Base-by-base conservation (phyloP, 192 early-diverging fungal genomes). In the Coemansia sp. region DNA sequence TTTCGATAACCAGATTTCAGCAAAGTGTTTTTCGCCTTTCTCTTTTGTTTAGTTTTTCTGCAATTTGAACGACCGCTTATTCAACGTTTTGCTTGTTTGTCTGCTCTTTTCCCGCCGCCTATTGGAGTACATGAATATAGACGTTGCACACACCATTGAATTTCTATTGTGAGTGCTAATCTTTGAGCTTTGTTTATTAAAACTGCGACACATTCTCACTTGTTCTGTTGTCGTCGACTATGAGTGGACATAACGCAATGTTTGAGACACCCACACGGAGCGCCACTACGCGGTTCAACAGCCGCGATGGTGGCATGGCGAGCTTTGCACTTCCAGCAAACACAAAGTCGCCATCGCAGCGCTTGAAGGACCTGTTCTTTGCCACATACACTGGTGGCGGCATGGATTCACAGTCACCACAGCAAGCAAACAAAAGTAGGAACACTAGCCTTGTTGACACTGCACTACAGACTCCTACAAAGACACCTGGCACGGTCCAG, bases 351-450 rank as follows among this genome's bases (percentile, higher is more conserved):
- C 75, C 75, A 6, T 78, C 75, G 29, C 75, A 68, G 55, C 69
- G 75, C 9, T 58, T 78, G 4, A 78, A 71, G 38, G 69, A 78
- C 38, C 54, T 78, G 49, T 78, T 78, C 40, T 78, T 78, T 48
- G 69, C 75, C 3, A 68, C 75, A 22, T 78, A 78, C 38, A 78
- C 75, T 5, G 67, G 62, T 42, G 68, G 74, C 16, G 47, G 35
- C 7, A 14, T n/a, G 25, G 52, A 60, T 16, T 31, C 61, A 10
- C 58, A 49, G 28, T 24, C 59, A 2, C 48, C 68, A 18, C 50
- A 42, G 10, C 65, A 56, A 23, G 18, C n/a, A 19, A 27, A 14
- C 35, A 48, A 23, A 56, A 45, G 21, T 6, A 27, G 35, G 40
- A 10, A 33, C 38, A 50, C 31, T 35, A 55, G 42, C 43, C 47